Conservation (phyloP, 352 stramenopile species). For the Pythium periplocum region DNA sequence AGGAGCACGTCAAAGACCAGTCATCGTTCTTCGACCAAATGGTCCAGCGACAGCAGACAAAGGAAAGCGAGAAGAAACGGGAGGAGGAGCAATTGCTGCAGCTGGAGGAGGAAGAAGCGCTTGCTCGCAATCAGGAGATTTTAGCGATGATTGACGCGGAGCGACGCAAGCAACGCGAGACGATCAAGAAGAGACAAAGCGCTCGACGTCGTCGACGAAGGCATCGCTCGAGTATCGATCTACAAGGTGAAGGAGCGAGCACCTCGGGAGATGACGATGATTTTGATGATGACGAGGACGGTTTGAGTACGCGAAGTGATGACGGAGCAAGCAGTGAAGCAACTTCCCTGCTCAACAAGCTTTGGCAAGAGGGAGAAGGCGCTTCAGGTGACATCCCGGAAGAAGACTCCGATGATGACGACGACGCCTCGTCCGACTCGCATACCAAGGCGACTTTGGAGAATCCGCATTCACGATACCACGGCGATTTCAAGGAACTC, state of each 20-base stretch:
- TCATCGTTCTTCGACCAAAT: constrained; percentile 88
- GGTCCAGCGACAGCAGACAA: constrained; percentile 73
- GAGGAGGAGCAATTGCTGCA: constrained; percentile 46
- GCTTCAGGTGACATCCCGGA: too few species aligned
- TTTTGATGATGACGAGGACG: neutral
- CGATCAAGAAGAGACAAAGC: constrained; percentile 47
- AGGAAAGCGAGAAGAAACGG: constrained; percentile 52
- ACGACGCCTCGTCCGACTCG: constrained; percentile 38
- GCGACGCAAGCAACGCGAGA: constrained; percentile 53
- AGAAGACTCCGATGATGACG: constrained; percentile 6
- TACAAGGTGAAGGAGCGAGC: constrained; percentile 18
- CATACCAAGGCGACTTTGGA: constrained; percentile 17
- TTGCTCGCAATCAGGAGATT: constrained; percentile 69
- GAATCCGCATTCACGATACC: constrained; percentile 71
- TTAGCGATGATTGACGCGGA: constrained; percentile 76
- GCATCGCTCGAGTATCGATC: constrained; percentile 58
- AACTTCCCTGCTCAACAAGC: too few species aligned
- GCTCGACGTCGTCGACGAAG: constrained; percentile 27
- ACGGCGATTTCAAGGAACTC: constrained; percentile 83
- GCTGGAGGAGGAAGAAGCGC: constrained; percentile 55
- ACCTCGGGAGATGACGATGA: neutral
- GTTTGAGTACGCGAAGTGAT: neutral
- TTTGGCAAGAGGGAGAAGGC: too few species aligned
- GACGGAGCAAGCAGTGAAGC: neutral
- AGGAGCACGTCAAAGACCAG: constrained; percentile 78